Conservation (phyloP, 1,284 basidiomycete genomes). For the Salmacisia buchloeana region DNA sequence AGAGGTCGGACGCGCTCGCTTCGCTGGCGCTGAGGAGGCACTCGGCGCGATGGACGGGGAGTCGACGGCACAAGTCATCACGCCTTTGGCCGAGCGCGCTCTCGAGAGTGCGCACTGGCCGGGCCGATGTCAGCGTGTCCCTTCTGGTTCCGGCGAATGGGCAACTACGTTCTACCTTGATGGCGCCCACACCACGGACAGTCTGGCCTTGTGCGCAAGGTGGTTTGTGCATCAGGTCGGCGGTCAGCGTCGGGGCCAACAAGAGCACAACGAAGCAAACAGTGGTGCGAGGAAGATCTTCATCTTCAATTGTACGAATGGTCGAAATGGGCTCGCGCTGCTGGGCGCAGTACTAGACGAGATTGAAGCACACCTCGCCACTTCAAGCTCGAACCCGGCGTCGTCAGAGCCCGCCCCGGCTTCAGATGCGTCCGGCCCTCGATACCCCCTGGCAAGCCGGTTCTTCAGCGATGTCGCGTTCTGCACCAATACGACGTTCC, state of each 20-base stretch:
- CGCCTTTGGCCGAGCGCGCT: constrained; percentile 58
- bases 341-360: constrained; percentile 60
- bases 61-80: constrained; percentile 7
- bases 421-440: constrained; percentile 49
- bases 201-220: constrained; percentile 73
- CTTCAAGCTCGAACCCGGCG: neutral
- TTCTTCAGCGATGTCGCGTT: constrained; percentile 80
- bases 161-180: constrained; percentile 80
- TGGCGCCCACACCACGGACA: constrained; percentile 91
- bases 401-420: neutral
- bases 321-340: constrained; percentile 72
- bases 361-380: constrained; percentile 14
- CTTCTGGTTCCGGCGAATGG: constrained; percentile 51
- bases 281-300: constrained; percentile 59
- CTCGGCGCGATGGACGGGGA: neutral
- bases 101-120: constrained; percentile 78
- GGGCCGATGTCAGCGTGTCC: constrained; percentile 85
- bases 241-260: neutral
- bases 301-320: constrained; percentile 93
- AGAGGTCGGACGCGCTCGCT: constrained; percentile 36
- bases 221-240: constrained; percentile 61
- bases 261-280: constrained; percentile 7
- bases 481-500: constrained; percentile 92
- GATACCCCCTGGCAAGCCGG: constrained; percentile 48
- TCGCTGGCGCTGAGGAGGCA: constrained; percentile 15